Evolutionary conservation across 352 stramenopile species (phyloP), one percentile per base, ranked within the genome.

Genomic region (Globisporangium alternatum): DNA sequence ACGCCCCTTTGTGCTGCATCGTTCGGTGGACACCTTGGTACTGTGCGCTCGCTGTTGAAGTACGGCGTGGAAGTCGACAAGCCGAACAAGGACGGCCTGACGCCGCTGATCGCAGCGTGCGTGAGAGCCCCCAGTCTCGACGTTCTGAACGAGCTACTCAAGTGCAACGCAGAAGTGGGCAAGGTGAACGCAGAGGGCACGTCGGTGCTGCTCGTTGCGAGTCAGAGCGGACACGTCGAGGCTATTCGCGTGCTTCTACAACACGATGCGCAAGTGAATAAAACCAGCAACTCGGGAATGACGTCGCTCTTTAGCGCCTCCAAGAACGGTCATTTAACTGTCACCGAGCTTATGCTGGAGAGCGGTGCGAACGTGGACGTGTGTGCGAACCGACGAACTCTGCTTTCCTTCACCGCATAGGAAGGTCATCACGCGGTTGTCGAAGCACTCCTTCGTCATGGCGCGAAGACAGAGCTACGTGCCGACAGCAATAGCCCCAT

Each of bases 71-170:
- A 22, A 21, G 25, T 37, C 2, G 13, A 56, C 49, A 35, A 12
- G 25, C 15, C 5, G 1, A 15, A 39, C 19, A 35, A 22, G 1
- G 39, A 21, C 6, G 49, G 49, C 19, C 15, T 56, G 49, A 56
- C 28, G 5, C 49, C 49, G 25, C 49, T 39, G 25, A 56, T 56
- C 6, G 49, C 6, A 37, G 30, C 28, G 28, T 39, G 49, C 49
- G 5, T 21, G 49, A 35, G 30, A 12, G 9, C 25, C 19, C 28
- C 28, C 5, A 39, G 19, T 10, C 22, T 56, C 13, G 49, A 25
- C 12, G 49, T 56, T 12, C 5, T 56, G 15, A 35, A 39, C 28
- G 49, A 56, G 49, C 28, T 64, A 12, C 31, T 64, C 10, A 19
- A 10, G 9, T 7, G 21, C 22, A 30, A 12, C 7, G 56, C 56